Conservation (phyloP, 2,329 filamentous ascomycete genomes). For the Colletotrichum cereale region DNA sequence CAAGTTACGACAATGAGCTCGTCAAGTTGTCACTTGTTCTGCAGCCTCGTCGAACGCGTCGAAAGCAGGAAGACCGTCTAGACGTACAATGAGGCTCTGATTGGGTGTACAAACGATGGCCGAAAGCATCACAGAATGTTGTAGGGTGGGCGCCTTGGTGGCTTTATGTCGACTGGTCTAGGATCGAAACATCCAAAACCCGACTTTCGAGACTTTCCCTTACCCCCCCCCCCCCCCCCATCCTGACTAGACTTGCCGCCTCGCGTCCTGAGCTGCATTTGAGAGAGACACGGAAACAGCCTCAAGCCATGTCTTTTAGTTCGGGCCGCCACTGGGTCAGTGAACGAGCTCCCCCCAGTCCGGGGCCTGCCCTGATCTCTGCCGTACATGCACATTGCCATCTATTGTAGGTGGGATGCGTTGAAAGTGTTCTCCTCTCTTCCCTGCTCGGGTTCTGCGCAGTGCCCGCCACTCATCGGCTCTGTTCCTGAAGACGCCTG, state of each 20-base stretch:
- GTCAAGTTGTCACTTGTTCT: slow-evolving; percentile 17
- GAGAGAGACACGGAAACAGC: slow-evolving; percentile 26
- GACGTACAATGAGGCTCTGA: background rate
- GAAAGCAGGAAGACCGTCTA: slow-evolving; percentile 28
- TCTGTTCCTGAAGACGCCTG: slow-evolving; percentile 8
- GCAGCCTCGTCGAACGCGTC: slow-evolving; percentile 18
- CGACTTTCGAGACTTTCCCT: slow-evolving; percentile 20
- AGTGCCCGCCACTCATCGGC: background rate
- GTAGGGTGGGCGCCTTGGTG: slow-evolving; percentile 27
- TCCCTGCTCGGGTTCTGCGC: slow-evolving; percentile 1
- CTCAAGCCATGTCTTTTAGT: slow-evolving; percentile 39
- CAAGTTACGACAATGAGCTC: slow-evolving; percentile 23
- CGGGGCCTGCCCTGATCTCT: background rate
- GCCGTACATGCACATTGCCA: slow-evolving; percentile 9
- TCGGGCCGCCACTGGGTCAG: slow-evolving; percentile 31
- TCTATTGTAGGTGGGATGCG: slow-evolving; percentile 14
- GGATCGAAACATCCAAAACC: slow-evolving; percentile 20
- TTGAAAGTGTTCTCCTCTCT: background rate
- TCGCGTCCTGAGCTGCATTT: slow-evolving; percentile 25
- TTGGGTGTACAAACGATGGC: slow-evolving; percentile 23
- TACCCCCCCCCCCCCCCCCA: background rate
- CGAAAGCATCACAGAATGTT: slow-evolving; percentile 33
- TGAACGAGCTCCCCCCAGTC: slow-evolving; percentile 24
- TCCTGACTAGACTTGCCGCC: slow-evolving; percentile 13
- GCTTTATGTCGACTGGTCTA: slow-evolving; percentile 36